Base-by-base conservation (phyloP, 2,329 filamentous ascomycete species). In the Penicillium corylophilum region DNA sequence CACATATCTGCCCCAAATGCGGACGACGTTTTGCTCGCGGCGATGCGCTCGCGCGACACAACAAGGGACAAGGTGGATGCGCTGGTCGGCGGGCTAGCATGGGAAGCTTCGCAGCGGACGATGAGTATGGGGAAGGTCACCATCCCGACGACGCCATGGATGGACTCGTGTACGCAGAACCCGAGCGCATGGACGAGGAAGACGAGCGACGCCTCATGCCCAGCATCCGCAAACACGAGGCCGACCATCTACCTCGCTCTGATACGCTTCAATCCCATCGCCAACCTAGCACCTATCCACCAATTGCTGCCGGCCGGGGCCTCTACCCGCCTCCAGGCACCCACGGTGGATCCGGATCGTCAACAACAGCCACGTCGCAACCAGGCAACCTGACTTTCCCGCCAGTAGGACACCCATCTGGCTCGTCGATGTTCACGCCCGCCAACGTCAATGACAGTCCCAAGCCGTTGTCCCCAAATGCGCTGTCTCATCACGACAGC, bases 11-110 rank as follows among this genome's bases (percentile, higher is more conserved):
- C 66, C 88, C 89, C 36, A 96, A 95, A 70, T 99, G 94, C 70
- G 90, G 95, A 60, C 85, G 94, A 55, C 90, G 92, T 61, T 99
- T 99, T 74, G 94, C 94, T 40, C 87, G 94, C 59, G 94, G 94
- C 12, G 94, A 99, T 78, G 94, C 94, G 23, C 76, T 99, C 48
- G 94, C 94, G 40, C 85, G 94, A 54, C 94, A 99, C 70, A 95
- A 90, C 69, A 97, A 97, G 73, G 94, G 94, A 29, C 89, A 92
- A 48, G 94, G 94, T 48, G 94, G 94, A 43, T 99, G 94, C 74
- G 94, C 95, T 12, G 94, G 94, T 50, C 85, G 94, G 51, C 82
- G 94, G 59, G 86, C 90, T 35, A 96, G 92, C 64, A 86, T 91
- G 81, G 87, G 87, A 39, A 87, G 87, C 68, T 95, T 91, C 70